phyloP scores from a whole-genome alignment of 1,284 basidiomycete species.

The Ceratobasidium theobromae region DNA sequence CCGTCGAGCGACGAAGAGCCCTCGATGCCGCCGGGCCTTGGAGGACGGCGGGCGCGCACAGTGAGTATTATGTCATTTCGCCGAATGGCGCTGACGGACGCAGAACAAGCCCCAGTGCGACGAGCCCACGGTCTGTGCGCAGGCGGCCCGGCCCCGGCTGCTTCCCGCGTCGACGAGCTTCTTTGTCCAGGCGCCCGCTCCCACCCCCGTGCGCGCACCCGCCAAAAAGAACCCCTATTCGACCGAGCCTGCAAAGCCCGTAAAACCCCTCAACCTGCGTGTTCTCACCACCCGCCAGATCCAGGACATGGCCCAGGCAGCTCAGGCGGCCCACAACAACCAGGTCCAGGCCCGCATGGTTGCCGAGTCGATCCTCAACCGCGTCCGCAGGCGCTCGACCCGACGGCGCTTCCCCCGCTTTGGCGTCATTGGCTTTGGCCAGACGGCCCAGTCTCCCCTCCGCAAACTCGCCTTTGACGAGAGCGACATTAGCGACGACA shows the following conservation, averaged over 20 bases:
- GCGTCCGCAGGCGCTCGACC: conserved; percentile 21
- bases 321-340: conserved; percentile 25
- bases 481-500: conserved; percentile 26
- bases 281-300: conserved; percentile 25
- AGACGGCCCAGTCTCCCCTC: conserved; percentile 9
- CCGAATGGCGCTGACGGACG: too few species aligned
- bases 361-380: conserved; percentile 29
- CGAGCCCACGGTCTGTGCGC: conserved; percentile 16
- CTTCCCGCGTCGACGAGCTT: conserved; percentile 12
- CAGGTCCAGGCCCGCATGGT: conserved; percentile 32
- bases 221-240: conserved; percentile 29
- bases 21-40: conserved; percentile 20
- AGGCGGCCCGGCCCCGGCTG: conserved; percentile 10
- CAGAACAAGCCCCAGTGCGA: too few species aligned
- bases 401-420: conserved; percentile 27
- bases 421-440: conserved; percentile 17
- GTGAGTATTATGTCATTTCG: too few species aligned
- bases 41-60: conserved; percentile 26
- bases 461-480: conserved; percentile 31
- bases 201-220: conserved; percentile 4
- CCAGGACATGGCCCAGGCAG: conserved; percentile 29
- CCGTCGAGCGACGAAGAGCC: neutral
- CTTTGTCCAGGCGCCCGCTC: conserved; percentile 20
- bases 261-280: conserved; percentile 20
- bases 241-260: conserved; percentile 16